Evolutionary conservation across 1,284 basidiomycete species (phyloP), one percentile per base, ranked within the genome.

Genomic region (Ustilago shanxiensis): DNA sequence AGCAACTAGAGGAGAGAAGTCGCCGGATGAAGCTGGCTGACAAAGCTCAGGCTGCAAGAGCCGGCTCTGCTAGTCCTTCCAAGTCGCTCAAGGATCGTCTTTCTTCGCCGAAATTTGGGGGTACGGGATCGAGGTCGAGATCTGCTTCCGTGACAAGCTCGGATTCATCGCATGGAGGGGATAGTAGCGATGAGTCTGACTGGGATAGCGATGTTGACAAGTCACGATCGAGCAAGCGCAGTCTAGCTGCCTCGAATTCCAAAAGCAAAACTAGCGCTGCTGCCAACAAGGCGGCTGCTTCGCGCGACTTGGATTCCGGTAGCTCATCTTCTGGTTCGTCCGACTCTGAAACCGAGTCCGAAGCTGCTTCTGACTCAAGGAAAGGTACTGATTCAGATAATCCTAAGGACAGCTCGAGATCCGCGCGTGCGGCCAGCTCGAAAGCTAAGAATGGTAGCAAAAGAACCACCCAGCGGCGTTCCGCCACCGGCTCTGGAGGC

Each of bases 131-230:
- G 18, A 56, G 70, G 28, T 63, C 72, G 31, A 66, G 73, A 31
- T 71, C 66, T 9, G 68, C 63, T 18, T 77, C 74, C 28, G 54
- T 72, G 24, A 77, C 74, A 1, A 77, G 71, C 50, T 77, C 75
- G 0, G 75, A 77, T 39, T 68, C 75, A 8, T 73, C 71, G 37
- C 56, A 70, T 18, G 60, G 60, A 26, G 72, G 56, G 0, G 26
- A 66, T 14, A 72, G 55, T 39, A 65, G 63, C 56, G 65, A 68
- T 2, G 61, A 66, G 7, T 61, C 54, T 14, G 47, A 28, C 24
- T 14, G 18, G 24, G 47, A 52, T n/a, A 35, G 33, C 20, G 51
- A 52, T 52, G 51, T 35, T 31, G 51, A 52, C 51, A 52, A 35
- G 16, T 49, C 47, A 16, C 47, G 47, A 24, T 49, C 47, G 47